These are phyloP conservation scores for Phytophthora syringae DNA, from an alignment of 352 stramenopile genomes.

Conservation along the genomic window DNA sequence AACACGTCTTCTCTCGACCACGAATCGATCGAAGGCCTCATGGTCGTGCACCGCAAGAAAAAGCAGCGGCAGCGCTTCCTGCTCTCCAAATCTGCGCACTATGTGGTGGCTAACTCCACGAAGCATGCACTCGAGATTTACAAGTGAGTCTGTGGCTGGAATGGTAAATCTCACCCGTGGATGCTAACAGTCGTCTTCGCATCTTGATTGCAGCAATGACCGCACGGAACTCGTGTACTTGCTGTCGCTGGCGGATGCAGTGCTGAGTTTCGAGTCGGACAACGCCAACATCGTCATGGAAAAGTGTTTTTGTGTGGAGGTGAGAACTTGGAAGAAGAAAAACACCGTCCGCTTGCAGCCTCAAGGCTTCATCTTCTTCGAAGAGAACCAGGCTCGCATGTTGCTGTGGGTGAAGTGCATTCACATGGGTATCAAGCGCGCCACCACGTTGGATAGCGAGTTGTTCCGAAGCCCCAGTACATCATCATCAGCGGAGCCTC, in stretches of 20 bases:
- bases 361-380: conserved; percentile 78
- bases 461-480: conserved; percentile 40
- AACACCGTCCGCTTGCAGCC: conserved; percentile 60
- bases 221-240: conserved; percentile 63
- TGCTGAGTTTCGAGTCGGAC: conserved; percentile 74
- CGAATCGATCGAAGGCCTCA: conserved; percentile 56
- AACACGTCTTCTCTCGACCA: conserved; percentile 44
- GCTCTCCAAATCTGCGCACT: conserved; percentile 49
- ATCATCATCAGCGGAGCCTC: conserved; percentile 20
- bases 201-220: conserved; percentile 46
- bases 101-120: conserved; percentile 54
- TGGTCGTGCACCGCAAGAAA: conserved; percentile 76
- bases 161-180: neutral
- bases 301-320: conserved; percentile 80
- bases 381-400: conserved; percentile 73
- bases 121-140: conserved; percentile 73
- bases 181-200: neutral
- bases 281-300: conserved; percentile 73
- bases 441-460: conserved; percentile 45
- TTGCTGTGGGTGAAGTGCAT: conserved; percentile 83
- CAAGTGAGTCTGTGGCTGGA: conserved; percentile 31
- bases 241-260: conserved; percentile 60
- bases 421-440: conserved; percentile 65
- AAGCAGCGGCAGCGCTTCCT: conserved; percentile 58
- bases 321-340: conserved; percentile 75